Evolutionary conservation across 495 filamentous ascomycete genomes (phyloP).

Genomic region (Neurospora cerealis): DNA sequence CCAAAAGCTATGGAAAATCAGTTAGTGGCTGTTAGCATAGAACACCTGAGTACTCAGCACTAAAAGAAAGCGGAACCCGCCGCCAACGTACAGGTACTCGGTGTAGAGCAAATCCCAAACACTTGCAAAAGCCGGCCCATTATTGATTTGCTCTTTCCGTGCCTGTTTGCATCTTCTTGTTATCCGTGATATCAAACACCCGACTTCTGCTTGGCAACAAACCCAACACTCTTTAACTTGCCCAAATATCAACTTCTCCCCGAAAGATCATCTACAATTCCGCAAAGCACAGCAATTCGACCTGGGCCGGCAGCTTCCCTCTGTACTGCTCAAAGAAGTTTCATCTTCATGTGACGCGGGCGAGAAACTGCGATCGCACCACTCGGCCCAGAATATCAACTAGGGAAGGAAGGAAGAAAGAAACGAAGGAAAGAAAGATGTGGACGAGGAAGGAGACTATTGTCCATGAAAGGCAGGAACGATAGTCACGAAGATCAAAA

Average conservation of each 20-base stretch:
- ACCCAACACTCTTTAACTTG: background rate
- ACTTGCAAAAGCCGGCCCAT: background rate
- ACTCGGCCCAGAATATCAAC: background rate
- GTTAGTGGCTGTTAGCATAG: background rate
- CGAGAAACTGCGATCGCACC: background rate
- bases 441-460: background rate
- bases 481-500: background rate
- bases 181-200: background rate
- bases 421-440: background rate
- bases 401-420: background rate
- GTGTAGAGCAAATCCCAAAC: background rate
- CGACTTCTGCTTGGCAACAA: background rate
- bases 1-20: accelerated
- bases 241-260: background rate
- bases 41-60: background rate
- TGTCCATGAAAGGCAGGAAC: background rate
- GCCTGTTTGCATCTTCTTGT: background rate
- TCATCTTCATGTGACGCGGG: background rate
- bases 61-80: background rate
- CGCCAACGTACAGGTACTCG: background rate
- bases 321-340: background rate
- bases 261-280: background rate
- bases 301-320: background rate
- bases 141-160: background rate
- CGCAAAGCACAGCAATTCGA: background rate